Evolutionary conservation across 1,284 basidiomycete species (phyloP).

Genomic region (Athelia sp.): DNA sequence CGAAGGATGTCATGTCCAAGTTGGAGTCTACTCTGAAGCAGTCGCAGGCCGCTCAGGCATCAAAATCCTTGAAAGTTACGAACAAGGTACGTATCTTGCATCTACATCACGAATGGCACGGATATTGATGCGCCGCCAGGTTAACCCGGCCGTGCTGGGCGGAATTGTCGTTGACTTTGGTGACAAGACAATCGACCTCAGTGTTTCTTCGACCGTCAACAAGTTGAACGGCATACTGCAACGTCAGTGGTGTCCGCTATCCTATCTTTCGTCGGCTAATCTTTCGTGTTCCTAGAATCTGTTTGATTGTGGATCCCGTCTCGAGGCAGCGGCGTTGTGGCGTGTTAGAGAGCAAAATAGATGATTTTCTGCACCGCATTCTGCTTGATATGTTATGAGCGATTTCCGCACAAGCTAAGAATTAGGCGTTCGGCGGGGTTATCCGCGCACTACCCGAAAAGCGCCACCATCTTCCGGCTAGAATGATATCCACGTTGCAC

Average conservation of each 20-base stretch:
- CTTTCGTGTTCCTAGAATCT: slow-evolving; percentile 23
- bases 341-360: no score
- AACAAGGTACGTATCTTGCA: slow-evolving; percentile 65
- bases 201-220: slow-evolving; percentile 89
- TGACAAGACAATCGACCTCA: slow-evolving; percentile 96
- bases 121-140: slow-evolving; percentile 54
- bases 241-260: slow-evolving; percentile 42
- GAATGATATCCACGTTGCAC: no score
- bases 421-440: no score
- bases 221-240: slow-evolving; percentile 89
- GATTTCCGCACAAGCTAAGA: no score
- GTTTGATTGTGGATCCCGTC: slow-evolving; percentile 20
- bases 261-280: slow-evolving; percentile 7
- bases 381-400: no score
- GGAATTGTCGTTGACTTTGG: slow-evolving; percentile 96
- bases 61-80: slow-evolving; percentile 80
- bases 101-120: slow-evolving; percentile 3
- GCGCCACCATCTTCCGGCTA: no score
- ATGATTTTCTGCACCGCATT: no score
- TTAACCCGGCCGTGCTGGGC: slow-evolving; percentile 84
- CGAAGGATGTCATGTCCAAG: slow-evolving; percentile 66
- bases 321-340: no score
- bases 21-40: slow-evolving; percentile 84
- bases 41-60: slow-evolving; percentile 76
- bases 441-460: no score